Evolutionary conservation across 192 early-diverging fungal species (phyloP).

Genomic region (Coemansia sp.): DNA sequence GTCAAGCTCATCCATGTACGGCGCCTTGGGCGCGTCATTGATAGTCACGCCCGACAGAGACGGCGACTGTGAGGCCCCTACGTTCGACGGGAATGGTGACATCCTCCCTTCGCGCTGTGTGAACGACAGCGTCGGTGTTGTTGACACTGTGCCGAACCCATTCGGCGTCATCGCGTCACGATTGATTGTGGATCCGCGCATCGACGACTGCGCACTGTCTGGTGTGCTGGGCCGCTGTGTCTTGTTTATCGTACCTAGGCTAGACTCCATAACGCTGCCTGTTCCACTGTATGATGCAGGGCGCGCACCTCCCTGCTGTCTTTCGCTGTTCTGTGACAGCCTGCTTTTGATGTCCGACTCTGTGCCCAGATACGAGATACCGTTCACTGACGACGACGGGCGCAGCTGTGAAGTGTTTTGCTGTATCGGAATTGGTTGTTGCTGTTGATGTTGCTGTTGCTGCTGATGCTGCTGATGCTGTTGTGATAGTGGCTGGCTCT

Average conservation of each 20-base stretch:
- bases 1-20: conserved; percentile 37
- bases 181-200: conserved; percentile 10
- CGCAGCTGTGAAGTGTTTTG: conserved; percentile 1
- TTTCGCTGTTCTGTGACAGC: background rate
- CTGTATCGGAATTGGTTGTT: background rate
- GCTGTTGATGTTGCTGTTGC: conserved; percentile 1
- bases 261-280: conserved; percentile 11
- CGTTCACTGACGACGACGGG: background rate
- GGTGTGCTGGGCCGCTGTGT: conserved; percentile 2
- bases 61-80: conserved; percentile 31
- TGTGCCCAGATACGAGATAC: background rate
- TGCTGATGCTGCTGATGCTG: conserved; percentile 4
- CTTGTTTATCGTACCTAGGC: conserved; percentile 13
- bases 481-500: too few species aligned
- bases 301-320: conserved; percentile 14
- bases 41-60: background rate
- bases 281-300: conserved; percentile 36
- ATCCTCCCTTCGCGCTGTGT: conserved; percentile 35
- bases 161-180: conserved; percentile 18
- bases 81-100: conserved; percentile 52
- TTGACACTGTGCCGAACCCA: conserved; percentile 37
- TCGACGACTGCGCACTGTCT: conserved; percentile 11
- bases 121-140: conserved; percentile 38
- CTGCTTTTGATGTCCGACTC: background rate
- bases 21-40: conserved; percentile 2